Percentiles rank a stretch among this genome's conserved stretches.
Evolutionary conservation across 2,329 filamentous ascomycete species (phyloP).

Genomic region (Plectosphaerella plurivora): DNA sequence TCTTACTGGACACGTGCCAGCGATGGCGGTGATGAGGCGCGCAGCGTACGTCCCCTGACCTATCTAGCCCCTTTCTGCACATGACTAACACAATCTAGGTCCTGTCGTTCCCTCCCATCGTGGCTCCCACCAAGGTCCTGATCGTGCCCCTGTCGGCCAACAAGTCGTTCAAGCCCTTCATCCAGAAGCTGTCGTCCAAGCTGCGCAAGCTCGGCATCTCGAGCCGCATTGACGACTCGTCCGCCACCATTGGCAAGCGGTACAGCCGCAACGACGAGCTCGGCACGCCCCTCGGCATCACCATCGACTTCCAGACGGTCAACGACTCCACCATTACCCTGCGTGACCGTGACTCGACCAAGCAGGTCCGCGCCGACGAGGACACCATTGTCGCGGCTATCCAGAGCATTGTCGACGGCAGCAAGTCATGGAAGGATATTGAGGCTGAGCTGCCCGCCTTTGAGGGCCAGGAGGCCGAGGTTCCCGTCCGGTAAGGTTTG

Average conservation of each 20-base stretch:
- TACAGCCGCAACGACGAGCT: conserved; percentile 95
- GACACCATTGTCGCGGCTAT: conserved; percentile 76
- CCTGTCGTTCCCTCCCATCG: conserved; percentile 51
- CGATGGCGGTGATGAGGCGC: conserved; percentile 71
- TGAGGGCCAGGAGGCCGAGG: conserved; percentile 65
- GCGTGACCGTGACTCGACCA: conserved; percentile 84
- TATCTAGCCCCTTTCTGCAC: background rate
- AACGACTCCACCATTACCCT: conserved; percentile 84
- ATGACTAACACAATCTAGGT: conserved; percentile 38
- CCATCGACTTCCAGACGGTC: conserved; percentile 91
- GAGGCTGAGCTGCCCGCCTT: conserved; percentile 77
- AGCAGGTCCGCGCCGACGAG: conserved; percentile 81
- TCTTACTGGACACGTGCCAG: conserved; percentile 81
- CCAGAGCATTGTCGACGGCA: conserved; percentile 43
- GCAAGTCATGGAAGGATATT: conserved; percentile 63
- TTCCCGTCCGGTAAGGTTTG: conserved; percentile 15
- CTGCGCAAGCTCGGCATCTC: conserved; percentile 75
- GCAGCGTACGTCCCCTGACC: conserved; percentile 62
- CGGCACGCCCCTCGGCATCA: conserved; percentile 89
- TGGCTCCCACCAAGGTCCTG: conserved; percentile 94
- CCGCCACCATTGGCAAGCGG: conserved; percentile 88
- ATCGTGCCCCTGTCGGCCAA: conserved; percentile 85
- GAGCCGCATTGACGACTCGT: conserved; percentile 84
- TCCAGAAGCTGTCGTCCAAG: conserved; percentile 67
- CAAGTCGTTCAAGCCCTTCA: conserved; percentile 72